phyloP scores from a whole-genome alignment of 164 flowering plant species.

The Santalum album region DNA sequence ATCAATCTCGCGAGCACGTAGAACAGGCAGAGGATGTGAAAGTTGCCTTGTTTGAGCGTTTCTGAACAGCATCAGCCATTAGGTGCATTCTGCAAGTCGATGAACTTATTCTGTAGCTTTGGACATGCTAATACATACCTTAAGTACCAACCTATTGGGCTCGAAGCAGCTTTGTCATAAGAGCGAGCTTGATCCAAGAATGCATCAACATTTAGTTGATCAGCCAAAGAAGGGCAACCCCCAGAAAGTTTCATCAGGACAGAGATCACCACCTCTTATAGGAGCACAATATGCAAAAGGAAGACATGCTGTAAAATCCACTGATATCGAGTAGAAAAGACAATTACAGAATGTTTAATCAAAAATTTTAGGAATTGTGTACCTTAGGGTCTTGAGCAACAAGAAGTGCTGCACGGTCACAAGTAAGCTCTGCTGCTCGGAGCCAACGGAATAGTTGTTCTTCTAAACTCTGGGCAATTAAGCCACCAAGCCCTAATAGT shows the following conservation, averaged over 20 bases:
- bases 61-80: constrained; percentile 28
- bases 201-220: constrained; percentile 94
- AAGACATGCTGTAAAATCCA: constrained; percentile 7
- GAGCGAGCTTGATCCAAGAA: constrained; percentile 98
- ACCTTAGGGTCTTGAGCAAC: constrained; percentile 98
- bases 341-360: not conserved
- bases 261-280: constrained; percentile 95
- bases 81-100: constrained; percentile 3
- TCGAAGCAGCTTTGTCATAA: constrained; percentile 92
- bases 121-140: constrained; percentile 32
- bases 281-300: constrained; percentile 13
- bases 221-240: constrained; percentile 89
- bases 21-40: constrained; percentile 92
- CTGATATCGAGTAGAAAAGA: not conserved
- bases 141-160: constrained; percentile 90
- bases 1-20: constrained; percentile 95
- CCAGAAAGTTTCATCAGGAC: constrained; percentile 98
- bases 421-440: constrained; percentile 93
- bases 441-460: constrained; percentile 91
- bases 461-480: constrained; percentile 79
- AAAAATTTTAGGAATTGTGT: constrained; percentile 5
- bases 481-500: constrained; percentile 64
- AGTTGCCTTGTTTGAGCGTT: constrained; percentile 97
- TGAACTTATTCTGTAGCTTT: not conserved
- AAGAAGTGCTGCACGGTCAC: constrained; percentile 97